A percentile compares a stretch with the other conserved stretches of the same genome.
Evolutionary conservation across 1,139 yeast genomes (phyloP).

Genomic region (Casaregolazyma suthepensis): DNA sequence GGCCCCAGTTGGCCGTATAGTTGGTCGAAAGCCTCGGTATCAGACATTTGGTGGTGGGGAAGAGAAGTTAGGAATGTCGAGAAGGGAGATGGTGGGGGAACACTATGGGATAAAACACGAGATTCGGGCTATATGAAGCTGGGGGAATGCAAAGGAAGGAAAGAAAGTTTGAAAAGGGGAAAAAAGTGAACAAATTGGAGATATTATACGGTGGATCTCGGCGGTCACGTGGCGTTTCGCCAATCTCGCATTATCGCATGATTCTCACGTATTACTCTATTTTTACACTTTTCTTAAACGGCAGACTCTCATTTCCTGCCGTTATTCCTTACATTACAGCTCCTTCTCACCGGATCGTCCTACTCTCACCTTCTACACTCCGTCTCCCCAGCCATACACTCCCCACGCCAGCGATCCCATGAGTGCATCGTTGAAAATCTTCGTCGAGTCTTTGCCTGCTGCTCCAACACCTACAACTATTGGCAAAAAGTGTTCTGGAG

Average conservation of each 20-base stretch:
- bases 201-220: no score
- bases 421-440: conserved; percentile 44
- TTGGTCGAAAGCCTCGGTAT: not conserved
- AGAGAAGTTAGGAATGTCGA: not conserved
- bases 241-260: not conserved
- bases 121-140: not conserved
- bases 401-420: conserved; percentile 61
- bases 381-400: conserved; percentile 40
- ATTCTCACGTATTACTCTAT: not conserved
- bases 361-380: not conserved
- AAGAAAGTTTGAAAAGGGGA: not conserved
- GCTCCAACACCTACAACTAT: conserved; percentile 63
- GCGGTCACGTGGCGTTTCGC: not conserved
- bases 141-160: not conserved
- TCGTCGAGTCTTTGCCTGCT: conserved; percentile 31
- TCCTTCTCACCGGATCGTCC: not conserved
- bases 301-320: not conserved
- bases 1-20: not conserved
- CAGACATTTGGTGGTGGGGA: not conserved
- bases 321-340: not conserved
- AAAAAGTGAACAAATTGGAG: not conserved
- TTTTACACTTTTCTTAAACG: no score
- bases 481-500: conserved; percentile 69
- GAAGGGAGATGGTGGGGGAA: not conserved
- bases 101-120: not conserved